Conservation (phyloP, 192 early-diverging fungal species). For the Podila epicladia region DNA sequence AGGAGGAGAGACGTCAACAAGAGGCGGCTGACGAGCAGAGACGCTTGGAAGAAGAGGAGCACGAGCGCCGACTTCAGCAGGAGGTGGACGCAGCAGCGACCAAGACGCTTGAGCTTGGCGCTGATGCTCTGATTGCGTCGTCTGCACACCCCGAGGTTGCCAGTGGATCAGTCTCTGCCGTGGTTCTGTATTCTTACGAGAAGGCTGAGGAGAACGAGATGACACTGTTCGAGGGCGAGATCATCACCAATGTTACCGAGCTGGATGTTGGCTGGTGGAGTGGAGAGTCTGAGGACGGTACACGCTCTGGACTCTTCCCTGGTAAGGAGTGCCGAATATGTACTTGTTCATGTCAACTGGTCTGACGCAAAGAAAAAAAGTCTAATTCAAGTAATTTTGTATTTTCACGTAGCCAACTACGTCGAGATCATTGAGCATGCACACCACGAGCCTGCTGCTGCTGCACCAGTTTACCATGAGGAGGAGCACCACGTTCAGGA, state of each 20-base stretch:
- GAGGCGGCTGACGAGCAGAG: slow-evolving; percentile 26
- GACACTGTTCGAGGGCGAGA: slow-evolving; percentile 81
- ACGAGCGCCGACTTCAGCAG: slow-evolving; percentile 10
- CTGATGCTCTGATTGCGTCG: slow-evolving; percentile 22
- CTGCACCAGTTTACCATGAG: slow-evolving; percentile 3
- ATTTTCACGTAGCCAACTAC: slow-evolving; percentile 56
- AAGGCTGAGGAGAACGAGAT: slow-evolving; percentile 89
- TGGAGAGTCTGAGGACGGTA: slow-evolving; percentile 79
- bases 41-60: slow-evolving; percentile 27
- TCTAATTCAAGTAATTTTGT: too few relatives aligned
- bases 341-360: not conserved
- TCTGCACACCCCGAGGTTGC: slow-evolving; percentile 13
- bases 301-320: slow-evolving; percentile 85
- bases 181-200: slow-evolving; percentile 84
- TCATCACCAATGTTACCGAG: slow-evolving; percentile 80
- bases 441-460: slow-evolving; percentile 11
- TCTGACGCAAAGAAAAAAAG: too few relatives aligned
- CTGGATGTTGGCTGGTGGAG: slow-evolving; percentile 95
- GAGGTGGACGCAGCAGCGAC: slow-evolving; percentile 4
- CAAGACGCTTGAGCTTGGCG: slow-evolving; percentile 19
- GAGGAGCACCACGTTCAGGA: slow-evolving; percentile 29
- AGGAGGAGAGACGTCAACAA: slow-evolving; percentile 45
- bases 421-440: slow-evolving; percentile 63
- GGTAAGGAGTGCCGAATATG: slow-evolving; percentile 40
- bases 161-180: slow-evolving; percentile 55